Evolutionary conservation across 345 rosid species (phyloP).

Genomic region (Bruguiera sexangula): DNA sequence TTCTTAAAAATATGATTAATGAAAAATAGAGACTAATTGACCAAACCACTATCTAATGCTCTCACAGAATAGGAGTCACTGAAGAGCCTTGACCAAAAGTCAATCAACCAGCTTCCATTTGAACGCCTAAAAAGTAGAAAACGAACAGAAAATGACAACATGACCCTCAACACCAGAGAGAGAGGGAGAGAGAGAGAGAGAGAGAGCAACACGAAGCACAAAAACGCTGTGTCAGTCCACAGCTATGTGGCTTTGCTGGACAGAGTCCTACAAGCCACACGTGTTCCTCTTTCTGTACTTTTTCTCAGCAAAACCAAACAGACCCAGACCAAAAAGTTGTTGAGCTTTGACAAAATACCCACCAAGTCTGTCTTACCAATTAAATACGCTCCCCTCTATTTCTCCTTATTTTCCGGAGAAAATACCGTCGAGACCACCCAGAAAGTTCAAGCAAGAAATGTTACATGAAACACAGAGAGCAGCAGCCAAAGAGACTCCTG

Average conservation of each 20-base stretch:
- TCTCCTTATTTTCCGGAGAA: constrained; percentile 1
- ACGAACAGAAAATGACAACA: constrained; percentile 1
- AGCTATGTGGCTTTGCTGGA: background rate
- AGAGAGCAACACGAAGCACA: background rate
- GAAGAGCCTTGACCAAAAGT: background rate
- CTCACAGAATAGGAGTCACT: background rate
- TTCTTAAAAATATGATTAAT: background rate
- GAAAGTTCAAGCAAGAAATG: constrained; percentile 1
- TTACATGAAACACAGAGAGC: background rate
- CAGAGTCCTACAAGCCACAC: background rate
- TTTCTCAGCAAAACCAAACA: background rate
- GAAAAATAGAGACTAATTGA: background rate
- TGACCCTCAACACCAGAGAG: background rate
- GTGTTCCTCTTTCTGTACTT: background rate
- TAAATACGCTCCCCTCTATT: background rate
- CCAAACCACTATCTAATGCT: background rate
- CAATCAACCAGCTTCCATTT: background rate
- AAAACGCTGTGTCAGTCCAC: too few species aligned
- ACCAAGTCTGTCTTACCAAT: background rate
- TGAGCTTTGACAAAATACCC: constrained; percentile 7
- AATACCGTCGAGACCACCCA: background rate
- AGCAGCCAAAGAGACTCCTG: background rate
- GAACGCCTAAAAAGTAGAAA: constrained; percentile 2
- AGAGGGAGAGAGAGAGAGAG: background rate
- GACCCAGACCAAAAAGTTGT: background rate